phyloP scores from a whole-genome alignment of 768 basidiomycete species.

The Auricularia sp. region DNA sequence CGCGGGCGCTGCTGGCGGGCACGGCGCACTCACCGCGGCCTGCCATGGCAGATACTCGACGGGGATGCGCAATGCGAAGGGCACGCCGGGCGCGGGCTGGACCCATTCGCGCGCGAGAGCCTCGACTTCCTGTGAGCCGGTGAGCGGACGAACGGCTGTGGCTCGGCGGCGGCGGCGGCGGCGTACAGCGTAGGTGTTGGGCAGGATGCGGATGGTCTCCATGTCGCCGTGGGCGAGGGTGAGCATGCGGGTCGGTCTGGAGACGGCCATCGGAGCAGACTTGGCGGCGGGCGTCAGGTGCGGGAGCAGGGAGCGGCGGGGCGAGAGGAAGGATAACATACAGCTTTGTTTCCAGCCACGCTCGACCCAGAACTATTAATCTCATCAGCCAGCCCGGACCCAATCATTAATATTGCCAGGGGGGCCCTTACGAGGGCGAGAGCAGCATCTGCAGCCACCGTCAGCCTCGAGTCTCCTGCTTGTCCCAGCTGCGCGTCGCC shows the following conservation, averaged over 20 bases:
- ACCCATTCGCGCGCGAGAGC: constrained; percentile 75
- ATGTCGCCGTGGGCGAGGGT: constrained; percentile 77
- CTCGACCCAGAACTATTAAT: too few relatives aligned
- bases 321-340: neutral
- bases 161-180: neutral
- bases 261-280: constrained; percentile 51
- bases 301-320: neutral
- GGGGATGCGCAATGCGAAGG: constrained; percentile 69
- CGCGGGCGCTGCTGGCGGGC: neutral
- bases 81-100: constrained; percentile 71
- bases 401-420: too few relatives aligned
- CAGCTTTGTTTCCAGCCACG: neutral
- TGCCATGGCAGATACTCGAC: constrained; percentile 82
- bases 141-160: constrained; percentile 1
- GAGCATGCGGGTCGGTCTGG: constrained; percentile 57
- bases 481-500: too few relatives aligned
- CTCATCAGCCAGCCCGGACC: too few relatives aligned
- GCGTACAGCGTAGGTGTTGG: constrained; percentile 53
- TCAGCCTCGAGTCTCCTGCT: neutral
- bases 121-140: constrained; percentile 56
- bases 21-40: constrained; percentile 52
- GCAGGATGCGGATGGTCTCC: constrained; percentile 78
- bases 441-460: neutral
- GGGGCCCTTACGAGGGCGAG: neutral
- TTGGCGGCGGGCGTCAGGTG: neutral